Percentiles rank a stretch among this genome's conserved stretches.
Conservation (phyloP, 768 basidiomycete genomes). For the Hygrophoropsis aurantiaca region DNA sequence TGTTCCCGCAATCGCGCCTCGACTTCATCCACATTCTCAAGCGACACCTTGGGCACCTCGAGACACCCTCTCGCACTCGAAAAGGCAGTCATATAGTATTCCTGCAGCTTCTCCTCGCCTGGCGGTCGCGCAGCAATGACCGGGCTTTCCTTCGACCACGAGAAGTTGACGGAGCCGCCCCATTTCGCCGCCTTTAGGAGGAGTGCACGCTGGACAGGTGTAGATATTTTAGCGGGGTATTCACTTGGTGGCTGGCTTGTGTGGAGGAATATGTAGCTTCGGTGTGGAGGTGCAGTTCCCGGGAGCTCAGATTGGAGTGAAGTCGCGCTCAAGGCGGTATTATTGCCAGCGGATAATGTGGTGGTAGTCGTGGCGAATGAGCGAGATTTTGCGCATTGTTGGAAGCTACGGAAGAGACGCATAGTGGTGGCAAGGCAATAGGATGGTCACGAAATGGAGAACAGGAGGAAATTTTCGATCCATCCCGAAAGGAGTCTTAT, state of each 20-base stretch:
- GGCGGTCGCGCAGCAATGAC: conserved; percentile 10
- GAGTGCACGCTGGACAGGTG: conserved; percentile 51
- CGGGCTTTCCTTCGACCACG: conserved; percentile 42
- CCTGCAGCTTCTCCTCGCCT: conserved; percentile 14
- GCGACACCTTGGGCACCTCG: conserved; percentile 47
- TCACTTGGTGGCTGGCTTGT: conserved; percentile 44
- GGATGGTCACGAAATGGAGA: too few species aligned
- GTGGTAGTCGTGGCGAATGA: too few species aligned
- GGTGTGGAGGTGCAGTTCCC: conserved; percentile 55
- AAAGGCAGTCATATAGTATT: conserved; percentile 51
- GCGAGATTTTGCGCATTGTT: too few species aligned
- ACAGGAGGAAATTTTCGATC: too few species aligned
- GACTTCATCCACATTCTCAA: conserved; percentile 52
- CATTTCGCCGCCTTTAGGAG: conserved; percentile 42
- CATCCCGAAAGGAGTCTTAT: too few species aligned
- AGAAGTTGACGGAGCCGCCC: conserved; percentile 62
- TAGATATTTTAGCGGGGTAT: conserved; percentile 48
- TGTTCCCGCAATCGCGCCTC: conserved; percentile 34
- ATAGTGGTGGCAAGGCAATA: neutral
- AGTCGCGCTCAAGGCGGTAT: neutral
- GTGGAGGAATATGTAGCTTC: conserved; percentile 57
- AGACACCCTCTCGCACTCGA: conserved; percentile 45
- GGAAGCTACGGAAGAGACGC: neutral
- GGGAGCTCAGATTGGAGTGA: conserved; percentile 26
- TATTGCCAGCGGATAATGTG: too few species aligned